Base-by-base conservation (phyloP, 768 basidiomycete species). In the Agrocybe chaxingu region DNA sequence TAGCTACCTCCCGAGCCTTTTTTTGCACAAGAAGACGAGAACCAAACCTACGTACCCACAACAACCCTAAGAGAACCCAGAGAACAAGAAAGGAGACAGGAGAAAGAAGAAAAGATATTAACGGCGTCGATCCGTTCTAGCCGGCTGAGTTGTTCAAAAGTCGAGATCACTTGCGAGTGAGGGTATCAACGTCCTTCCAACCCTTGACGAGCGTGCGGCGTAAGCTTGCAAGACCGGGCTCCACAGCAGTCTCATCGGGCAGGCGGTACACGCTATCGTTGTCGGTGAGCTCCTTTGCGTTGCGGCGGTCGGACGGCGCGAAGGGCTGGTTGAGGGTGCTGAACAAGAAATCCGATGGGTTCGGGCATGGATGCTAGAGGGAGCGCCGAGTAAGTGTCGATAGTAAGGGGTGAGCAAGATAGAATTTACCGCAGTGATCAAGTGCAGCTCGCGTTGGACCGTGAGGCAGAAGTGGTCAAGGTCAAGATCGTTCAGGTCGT, bases 381-480 rank as follows among this genome's bases (percentile, higher is more conserved):
- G n/a, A 47, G 53, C 45, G 57, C 49, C 33, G 10, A 12, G 9
- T 32, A 24, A 33, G 33, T 4, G 33, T 3, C 9, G 34, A 9
- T 11, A 40, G 35, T 19, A 42, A 38, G 41, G 29, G 3, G 12
- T 36, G 8, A 43, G 54, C 16, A 30, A 11, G 64, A 45, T 42
- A 39, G 30, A 18, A 70, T 82, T 46, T 64, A 87, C 84, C 54
- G 81, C 79, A 8, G 85, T 87, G 62, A 90, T 82, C 62, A 87
- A 81, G 53, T 85, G 80, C 7, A 90, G 69, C 59, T 89, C 87
- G 32, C 81, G 72, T 56, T 84, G 80, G 56, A 90, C 78, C 24
- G 77, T 67, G 16, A 82, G 67, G 61, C 85, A 86, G 76, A 87
- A 88, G 50, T 71, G 65, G 64, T 89, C 87, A 30, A 89, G 72